Evolutionary conservation across 371 early-diverging fungal species (phyloP).

Genomic region (Homolaphlyctis polyrhiza): DNA sequence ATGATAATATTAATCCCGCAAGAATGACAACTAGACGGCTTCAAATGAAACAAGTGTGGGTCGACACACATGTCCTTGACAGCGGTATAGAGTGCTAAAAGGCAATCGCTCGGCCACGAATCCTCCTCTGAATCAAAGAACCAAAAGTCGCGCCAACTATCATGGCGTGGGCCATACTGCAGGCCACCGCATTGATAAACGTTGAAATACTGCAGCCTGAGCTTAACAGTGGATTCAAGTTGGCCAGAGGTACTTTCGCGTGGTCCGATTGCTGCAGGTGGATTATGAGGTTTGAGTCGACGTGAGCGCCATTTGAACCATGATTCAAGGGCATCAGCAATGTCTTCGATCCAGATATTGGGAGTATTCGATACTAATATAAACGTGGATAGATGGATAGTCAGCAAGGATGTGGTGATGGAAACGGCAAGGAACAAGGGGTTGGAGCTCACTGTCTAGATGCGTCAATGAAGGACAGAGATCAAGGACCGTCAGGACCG

Average conservation of each 20-base stretch:
- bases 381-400: too few species aligned
- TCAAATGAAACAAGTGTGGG: background rate
- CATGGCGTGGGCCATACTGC: background rate
- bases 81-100: background rate
- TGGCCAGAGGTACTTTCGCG: too few species aligned
- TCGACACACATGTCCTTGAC: background rate
- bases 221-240: background rate
- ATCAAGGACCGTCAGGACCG: background rate
- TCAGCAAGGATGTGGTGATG: too few species aligned
- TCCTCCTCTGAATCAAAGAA: background rate
- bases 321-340: too few species aligned
- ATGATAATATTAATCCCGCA: background rate
- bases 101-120: background rate
- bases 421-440: too few species aligned
- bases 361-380: too few species aligned
- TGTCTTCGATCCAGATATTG: too few species aligned
- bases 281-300: too few species aligned
- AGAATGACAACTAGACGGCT: background rate
- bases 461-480: background rate
- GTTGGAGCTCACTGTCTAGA: too few species aligned
- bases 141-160: background rate
- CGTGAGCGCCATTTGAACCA: too few species aligned
- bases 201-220: background rate
- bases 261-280: too few species aligned
- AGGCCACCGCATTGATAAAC: background rate